phyloP scores from a whole-genome alignment of 768 basidiomycete genomes.

The Dioszegia hungarica region DNA sequence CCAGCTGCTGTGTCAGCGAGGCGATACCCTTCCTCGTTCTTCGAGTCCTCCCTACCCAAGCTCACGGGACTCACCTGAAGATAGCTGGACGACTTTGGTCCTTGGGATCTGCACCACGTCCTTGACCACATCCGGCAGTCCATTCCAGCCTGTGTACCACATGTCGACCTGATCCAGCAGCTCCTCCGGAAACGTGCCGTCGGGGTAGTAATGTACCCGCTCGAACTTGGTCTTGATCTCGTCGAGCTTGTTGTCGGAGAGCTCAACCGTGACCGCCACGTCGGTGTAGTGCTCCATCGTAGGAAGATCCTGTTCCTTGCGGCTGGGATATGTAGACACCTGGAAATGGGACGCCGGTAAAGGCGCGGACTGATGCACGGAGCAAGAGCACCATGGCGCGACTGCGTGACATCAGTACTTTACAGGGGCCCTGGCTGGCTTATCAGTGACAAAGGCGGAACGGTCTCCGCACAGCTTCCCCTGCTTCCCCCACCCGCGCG shows the following conservation, averaged over 20 bases:
- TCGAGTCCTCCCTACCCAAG: too few relatives aligned
- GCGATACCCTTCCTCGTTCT: neutral
- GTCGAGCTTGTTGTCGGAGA: slow-evolving; percentile 13
- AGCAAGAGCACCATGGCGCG: too few relatives aligned
- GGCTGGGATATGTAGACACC: too few relatives aligned
- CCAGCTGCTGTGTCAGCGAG: slow-evolving; percentile 15
- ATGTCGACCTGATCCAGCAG: slow-evolving; percentile 17
- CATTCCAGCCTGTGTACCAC: slow-evolving; percentile 21
- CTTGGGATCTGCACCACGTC: slow-evolving; percentile 14
- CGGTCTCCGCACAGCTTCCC: too few relatives aligned
- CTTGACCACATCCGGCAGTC: slow-evolving; percentile 12
- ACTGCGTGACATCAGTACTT: too few relatives aligned
- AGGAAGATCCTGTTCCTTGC: too few relatives aligned
- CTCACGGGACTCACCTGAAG: slow-evolving; percentile 20
- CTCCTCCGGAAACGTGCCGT: slow-evolving; percentile 13
- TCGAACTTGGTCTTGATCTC: slow-evolving; percentile 13
- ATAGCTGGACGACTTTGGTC: slow-evolving; percentile 26
- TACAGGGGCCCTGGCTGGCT: too few relatives aligned
- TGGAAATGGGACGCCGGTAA: too few relatives aligned
- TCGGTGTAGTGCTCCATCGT: slow-evolving; percentile 1
- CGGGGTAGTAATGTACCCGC: slow-evolving; percentile 28
- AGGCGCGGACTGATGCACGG: too few relatives aligned
- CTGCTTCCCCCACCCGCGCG: too few relatives aligned
- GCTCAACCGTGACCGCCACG: slow-evolving; percentile 3
- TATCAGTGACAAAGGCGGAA: too few relatives aligned